Percentiles rank a stretch among this genome's conserved stretches.
Evolutionary conservation across 139 green algal genomes (phyloP).

Genomic region (Pseudopediastrum boryanum): DNA sequence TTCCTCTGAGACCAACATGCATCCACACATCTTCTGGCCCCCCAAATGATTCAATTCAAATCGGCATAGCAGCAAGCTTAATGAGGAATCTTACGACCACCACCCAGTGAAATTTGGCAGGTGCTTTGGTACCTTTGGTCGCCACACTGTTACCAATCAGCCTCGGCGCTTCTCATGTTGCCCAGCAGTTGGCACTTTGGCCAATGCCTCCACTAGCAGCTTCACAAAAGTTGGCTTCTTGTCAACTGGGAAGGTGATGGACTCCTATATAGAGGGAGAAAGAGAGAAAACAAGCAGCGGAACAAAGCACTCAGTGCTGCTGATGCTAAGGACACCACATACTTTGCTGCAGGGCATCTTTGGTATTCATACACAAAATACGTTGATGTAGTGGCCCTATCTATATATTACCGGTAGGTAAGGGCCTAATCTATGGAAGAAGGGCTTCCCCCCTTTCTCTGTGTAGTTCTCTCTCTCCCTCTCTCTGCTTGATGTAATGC

Average conservation of each 20-base stretch:
- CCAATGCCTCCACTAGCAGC: conserved; percentile 20
- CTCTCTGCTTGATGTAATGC: too few species aligned
- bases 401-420: neutral
- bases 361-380: neutral
- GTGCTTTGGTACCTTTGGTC: too few species aligned
- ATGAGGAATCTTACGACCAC: too few species aligned
- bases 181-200: neutral
- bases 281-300: neutral
- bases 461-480: too few species aligned
- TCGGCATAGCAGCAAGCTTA: too few species aligned
- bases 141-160: too few species aligned
- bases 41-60: too few species aligned
- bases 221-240: conserved; percentile 14
- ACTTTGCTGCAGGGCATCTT: neutral
- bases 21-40: too few species aligned
- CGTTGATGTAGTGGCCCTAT: neutral
- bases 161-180: too few species aligned
- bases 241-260: conserved; percentile 12
- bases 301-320: neutral
- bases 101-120: too few species aligned
- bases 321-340: neutral
- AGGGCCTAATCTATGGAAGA: neutral
- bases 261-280: conserved; percentile 1
- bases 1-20: too few species aligned
- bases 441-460: neutral